Evolutionary conservation across 2,329 filamentous ascomycete species (phyloP).

Genomic region (Elsinoe ampelina): DNA sequence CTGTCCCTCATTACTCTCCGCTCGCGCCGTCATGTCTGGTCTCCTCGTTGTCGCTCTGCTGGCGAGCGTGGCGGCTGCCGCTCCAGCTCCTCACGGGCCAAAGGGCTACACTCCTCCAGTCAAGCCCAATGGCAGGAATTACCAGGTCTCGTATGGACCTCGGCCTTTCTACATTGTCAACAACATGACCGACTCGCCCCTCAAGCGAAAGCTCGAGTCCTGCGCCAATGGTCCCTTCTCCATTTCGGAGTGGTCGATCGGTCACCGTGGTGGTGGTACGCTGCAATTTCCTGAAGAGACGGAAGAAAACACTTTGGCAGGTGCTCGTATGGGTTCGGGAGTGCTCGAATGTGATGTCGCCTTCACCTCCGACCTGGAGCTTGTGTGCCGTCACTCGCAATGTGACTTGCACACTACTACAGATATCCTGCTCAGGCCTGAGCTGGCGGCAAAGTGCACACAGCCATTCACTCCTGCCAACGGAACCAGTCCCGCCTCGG

Average conservation of each 20-base stretch:
- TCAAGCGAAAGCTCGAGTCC: conserved; percentile 51
- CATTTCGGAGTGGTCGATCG: conserved; percentile 49
- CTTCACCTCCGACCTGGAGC: conserved; percentile 54
- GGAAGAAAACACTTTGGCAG: conserved; percentile 47
- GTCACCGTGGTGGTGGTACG: conserved; percentile 51
- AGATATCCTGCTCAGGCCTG: conserved; percentile 53
- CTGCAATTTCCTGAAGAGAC: conserved; percentile 58
- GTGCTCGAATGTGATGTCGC: conserved; percentile 55
- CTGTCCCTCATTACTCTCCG: not conserved
- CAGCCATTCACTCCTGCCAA: conserved; percentile 50
- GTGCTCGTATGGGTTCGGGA: conserved; percentile 58
- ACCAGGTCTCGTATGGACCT: conserved; percentile 49
- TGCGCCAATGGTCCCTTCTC: conserved; percentile 49
- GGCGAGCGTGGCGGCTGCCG: not conserved
- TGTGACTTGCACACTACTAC: conserved; percentile 62
- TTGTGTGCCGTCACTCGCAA: conserved; percentile 60
- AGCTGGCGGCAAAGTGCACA: conserved; percentile 56
- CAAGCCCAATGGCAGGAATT: conserved; percentile 17
- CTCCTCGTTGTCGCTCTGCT: not conserved
- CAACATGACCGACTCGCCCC: conserved; percentile 50
- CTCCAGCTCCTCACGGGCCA: not conserved
- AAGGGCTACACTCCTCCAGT: not conserved
- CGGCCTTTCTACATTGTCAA: conserved; percentile 56
- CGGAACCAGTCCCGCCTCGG: conserved; percentile 36
- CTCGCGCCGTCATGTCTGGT: not conserved